These are phyloP conservation scores for Monilinia aucupariae DNA, from an alignment of 2,329 filamentous ascomycete species.

Conservation along the genomic window DNA sequence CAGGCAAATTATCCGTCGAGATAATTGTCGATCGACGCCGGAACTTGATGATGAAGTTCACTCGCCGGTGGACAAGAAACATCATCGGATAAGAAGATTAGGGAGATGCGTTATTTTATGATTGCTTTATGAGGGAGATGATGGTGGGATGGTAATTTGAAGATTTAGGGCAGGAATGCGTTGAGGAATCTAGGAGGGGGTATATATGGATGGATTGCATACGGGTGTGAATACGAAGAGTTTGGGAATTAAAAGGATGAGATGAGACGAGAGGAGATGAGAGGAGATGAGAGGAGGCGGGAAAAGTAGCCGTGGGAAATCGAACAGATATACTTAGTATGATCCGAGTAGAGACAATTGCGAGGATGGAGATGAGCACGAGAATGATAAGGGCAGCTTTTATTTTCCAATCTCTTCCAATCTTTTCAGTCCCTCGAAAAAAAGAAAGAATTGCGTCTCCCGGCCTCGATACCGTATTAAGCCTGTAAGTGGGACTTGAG, in stretches of 20 bases:
- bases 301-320: too few relatives aligned
- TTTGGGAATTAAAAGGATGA: too few relatives aligned
- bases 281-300: too few relatives aligned
- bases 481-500: too few relatives aligned
- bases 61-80: slow-evolving; percentile 10
- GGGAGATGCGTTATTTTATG: slow-evolving; percentile 17
- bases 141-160: slow-evolving; percentile 2
- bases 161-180: neutral
- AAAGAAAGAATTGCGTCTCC: too few relatives aligned
- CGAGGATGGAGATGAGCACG: neutral
- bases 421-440: too few relatives aligned
- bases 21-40: slow-evolving; percentile 34
- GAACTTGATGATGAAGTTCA: slow-evolving; percentile 13
- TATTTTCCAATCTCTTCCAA: neutral
- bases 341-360: neutral
- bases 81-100: slow-evolving; percentile 9
- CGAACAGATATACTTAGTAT: neutral
- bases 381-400: too few relatives aligned
- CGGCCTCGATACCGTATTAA: too few relatives aligned
- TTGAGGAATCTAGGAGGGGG: neutral
- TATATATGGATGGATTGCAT: neutral
- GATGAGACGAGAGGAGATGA: too few relatives aligned
- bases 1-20: slow-evolving; percentile 60
- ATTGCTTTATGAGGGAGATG: neutral
- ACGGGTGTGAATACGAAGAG: neutral